Percentiles rank a stretch among this genome's conserved stretches.
phyloP scores from a whole-genome alignment of 2,329 filamentous ascomycete species.

The Diaporthe sp. region DNA sequence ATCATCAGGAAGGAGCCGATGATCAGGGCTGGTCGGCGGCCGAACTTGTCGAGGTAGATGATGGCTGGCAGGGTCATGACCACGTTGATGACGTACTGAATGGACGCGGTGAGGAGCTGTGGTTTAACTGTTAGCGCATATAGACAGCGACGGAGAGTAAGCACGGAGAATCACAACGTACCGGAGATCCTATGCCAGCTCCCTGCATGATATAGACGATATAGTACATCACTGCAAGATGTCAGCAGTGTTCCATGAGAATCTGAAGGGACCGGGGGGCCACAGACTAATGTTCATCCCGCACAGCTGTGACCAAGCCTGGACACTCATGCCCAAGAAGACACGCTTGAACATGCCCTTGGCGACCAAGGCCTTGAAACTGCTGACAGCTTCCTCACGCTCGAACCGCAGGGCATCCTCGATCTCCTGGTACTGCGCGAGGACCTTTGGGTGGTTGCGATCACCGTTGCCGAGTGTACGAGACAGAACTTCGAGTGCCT shows the following conservation, averaged over 20 bases:
- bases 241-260: not conserved
- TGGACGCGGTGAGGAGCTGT: constrained; percentile 68
- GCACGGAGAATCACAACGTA: not conserved
- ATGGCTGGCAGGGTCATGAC: constrained; percentile 72
- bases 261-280: not conserved
- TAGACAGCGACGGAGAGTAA: not conserved
- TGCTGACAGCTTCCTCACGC: constrained; percentile 63
- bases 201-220: constrained; percentile 73
- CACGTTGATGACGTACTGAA: constrained; percentile 76
- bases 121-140: not conserved
- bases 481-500: constrained; percentile 72
- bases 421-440: constrained; percentile 75
- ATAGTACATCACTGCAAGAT: constrained; percentile 55
- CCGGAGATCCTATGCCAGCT: constrained; percentile 67
- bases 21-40: constrained; percentile 70
- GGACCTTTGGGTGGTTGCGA: constrained; percentile 68
- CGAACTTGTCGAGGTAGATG: constrained; percentile 70
- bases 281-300: constrained; percentile 71
- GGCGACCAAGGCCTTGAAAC: constrained; percentile 63
- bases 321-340: constrained; percentile 69
- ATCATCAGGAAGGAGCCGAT: constrained; percentile 71
- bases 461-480: constrained; percentile 71
- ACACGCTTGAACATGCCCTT: constrained; percentile 69
- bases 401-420: constrained; percentile 68
- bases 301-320: constrained; percentile 72